Base-by-base conservation (phyloP, 2,329 filamentous ascomycete genomes). In the Didymella keratinophila region DNA sequence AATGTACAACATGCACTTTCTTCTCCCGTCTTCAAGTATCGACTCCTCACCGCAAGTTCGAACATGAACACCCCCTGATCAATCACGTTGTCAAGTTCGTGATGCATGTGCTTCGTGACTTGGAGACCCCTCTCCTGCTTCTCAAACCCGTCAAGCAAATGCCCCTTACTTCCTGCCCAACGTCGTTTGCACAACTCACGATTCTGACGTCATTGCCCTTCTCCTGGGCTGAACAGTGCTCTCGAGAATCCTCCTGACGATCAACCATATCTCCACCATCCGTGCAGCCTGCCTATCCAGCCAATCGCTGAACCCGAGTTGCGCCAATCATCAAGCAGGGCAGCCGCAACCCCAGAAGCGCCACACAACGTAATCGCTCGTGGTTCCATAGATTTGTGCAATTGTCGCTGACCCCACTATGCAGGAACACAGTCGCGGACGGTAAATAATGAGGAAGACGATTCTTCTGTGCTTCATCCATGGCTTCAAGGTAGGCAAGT, bases 391-490 rank as follows among this genome's bases (percentile, higher is more conserved):
- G 18, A 39, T n/a, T 49, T 32, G 41, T 30, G 27, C 37, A 25
- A 48, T 39, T 47, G 49, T 49, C 32, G 44, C 51, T 57, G 34
- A 58, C 61, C 61, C 62, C 57, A 58, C 63, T 54, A 76, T 76
- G 74, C 68, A 72, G 74, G 72, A 70, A 68, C 67, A 72, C 51
- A 68, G 70, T 64, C 65, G 55, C 61, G 49, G 64, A 66, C 34
- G 37, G 56, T 53, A 55, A 71, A 85, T 78, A 59, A 89, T 88
- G 85, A 90, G 89, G 82, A 93, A 91, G 80, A 95, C 90, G 58
- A 79, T 96, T 36, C 78, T 96, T 37, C 80, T 96, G 59, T 91
- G 90, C 73, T 95, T 95, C 76, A 91, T 95, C 61, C 92, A 96
- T 77, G 92, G 92, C 74, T 96, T 96, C 85, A 92, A 95, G 84